Conservation (phyloP, 495 filamentous ascomycete species). For the Lophium mytilinum region DNA sequence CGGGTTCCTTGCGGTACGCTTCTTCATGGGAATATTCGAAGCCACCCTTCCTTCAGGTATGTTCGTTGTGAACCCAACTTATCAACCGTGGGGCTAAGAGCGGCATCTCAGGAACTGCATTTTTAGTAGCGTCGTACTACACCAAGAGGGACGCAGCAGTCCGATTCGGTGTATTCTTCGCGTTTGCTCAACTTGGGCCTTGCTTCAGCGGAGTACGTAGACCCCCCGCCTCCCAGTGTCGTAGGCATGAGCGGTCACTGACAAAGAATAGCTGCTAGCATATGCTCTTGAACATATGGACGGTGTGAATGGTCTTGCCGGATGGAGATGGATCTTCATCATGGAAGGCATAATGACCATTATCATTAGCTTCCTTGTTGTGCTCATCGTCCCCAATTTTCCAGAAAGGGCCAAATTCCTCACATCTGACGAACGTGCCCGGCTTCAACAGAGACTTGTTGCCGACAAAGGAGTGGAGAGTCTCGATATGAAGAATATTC, state of each 20-base stretch:
- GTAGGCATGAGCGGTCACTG: too few species aligned
- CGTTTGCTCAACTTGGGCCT: slow-evolving; percentile 18
- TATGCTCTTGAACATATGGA: slow-evolving; percentile 19
- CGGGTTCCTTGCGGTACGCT: slow-evolving; percentile 15
- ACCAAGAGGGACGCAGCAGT: slow-evolving; percentile 18
- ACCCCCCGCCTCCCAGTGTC: background rate
- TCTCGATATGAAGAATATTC: slow-evolving; percentile 9
- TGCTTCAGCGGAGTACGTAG: slow-evolving; percentile 18
- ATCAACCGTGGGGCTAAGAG: too few species aligned
- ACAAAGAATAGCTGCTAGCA: slow-evolving; percentile 3
- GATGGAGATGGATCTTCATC: slow-evolving; percentile 27
- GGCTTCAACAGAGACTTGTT: slow-evolving; percentile 12
- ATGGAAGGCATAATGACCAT: slow-evolving; percentile 22
- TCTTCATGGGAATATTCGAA: slow-evolving; percentile 25
- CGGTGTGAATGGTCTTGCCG: slow-evolving; percentile 16
- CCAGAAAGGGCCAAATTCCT: slow-evolving; percentile 16
- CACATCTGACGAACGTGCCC: slow-evolving; percentile 3
- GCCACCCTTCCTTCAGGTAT: slow-evolving; percentile 21
- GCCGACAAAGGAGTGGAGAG: slow-evolving; percentile 20
- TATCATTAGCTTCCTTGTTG: slow-evolving; percentile 13
- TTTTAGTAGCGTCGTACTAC: slow-evolving; percentile 17
- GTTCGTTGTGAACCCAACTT: too few species aligned
- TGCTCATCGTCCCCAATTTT: slow-evolving; percentile 19
- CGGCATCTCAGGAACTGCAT: slow-evolving; percentile 7
- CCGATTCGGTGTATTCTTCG: slow-evolving; percentile 19